phyloP scores from a whole-genome alignment of 73 alveolate genomes.

The Paramecium octaurelia region DNA sequence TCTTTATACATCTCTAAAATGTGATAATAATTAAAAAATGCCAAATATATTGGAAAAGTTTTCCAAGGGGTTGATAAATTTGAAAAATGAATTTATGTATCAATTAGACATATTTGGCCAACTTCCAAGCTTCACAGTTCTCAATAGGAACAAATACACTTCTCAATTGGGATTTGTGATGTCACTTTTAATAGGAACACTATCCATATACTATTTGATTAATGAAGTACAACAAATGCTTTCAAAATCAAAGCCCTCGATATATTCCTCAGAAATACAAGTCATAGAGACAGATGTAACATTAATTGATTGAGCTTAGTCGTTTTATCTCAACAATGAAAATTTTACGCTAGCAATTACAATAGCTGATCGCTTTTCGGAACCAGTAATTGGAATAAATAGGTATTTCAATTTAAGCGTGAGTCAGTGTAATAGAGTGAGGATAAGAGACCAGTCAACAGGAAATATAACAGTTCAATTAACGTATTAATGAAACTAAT shows the following conservation, averaged over 20 bases:
- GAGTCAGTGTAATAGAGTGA: background rate
- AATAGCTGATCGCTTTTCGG: background rate
- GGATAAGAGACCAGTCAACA: background rate
- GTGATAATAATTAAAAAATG: background rate
- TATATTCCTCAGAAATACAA: background rate
- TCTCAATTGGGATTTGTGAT: background rate
- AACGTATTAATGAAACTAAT: background rate
- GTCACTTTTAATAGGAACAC: background rate
- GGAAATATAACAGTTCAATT: background rate
- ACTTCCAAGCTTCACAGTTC: background rate
- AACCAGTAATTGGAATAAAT: background rate
- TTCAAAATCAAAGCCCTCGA: background rate
- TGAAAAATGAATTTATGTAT: background rate
- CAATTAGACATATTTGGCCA: background rate
- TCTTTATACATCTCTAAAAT: background rate
- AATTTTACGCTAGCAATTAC: background rate
- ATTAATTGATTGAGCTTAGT: too few species aligned
- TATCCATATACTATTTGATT: background rate
- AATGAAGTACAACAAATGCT: background rate
- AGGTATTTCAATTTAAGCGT: background rate
- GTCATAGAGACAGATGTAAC: too few species aligned
- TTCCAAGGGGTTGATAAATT: background rate
- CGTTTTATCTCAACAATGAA: background rate
- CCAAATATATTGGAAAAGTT: background rate
- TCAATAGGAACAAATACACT: background rate